These are phyloP conservation scores for Viola odorata DNA, from an alignment of 345 rosid species.

Conservation along the genomic window DNA sequence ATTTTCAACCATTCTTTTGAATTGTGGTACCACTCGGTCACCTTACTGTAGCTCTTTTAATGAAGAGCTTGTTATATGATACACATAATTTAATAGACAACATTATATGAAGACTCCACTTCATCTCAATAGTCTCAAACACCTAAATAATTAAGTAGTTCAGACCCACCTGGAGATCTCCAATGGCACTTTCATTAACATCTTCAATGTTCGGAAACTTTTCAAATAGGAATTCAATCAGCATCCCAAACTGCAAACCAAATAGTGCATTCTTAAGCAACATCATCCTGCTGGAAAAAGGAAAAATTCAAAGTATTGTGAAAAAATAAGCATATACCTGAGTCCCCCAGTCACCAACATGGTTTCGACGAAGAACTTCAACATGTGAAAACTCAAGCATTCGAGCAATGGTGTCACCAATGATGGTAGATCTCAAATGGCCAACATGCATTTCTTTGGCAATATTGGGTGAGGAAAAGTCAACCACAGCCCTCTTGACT, in stretches of 20 bases:
- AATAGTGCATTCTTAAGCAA: conserved; percentile 5
- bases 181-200: conserved; percentile 68
- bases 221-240: conserved; percentile 87
- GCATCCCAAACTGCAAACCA: conserved; percentile 86
- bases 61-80: no score
- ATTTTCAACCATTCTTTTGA: no score
- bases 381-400: conserved; percentile 90
- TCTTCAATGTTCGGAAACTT: conserved; percentile 62
- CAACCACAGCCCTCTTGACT: conserved; percentile 77
- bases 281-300: neutral
- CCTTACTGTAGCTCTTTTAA: no score
- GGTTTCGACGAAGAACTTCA: conserved; percentile 89
- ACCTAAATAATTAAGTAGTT: neutral
- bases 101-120: neutral
- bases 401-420: conserved; percentile 90
- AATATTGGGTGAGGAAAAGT: conserved; percentile 98
- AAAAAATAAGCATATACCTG: conserved; percentile 49
- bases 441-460: conserved; percentile 99
- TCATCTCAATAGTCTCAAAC: neutral
- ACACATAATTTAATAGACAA: no score
- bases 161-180: conserved; percentile 80
- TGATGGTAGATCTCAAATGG: conserved; percentile 90
- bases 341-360: conserved; percentile 99
- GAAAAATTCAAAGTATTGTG: neutral
- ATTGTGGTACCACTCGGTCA: no score